Evolutionary conservation across 257 asterid species (phyloP).

Genomic region (Nicotiana attenuata): DNA sequence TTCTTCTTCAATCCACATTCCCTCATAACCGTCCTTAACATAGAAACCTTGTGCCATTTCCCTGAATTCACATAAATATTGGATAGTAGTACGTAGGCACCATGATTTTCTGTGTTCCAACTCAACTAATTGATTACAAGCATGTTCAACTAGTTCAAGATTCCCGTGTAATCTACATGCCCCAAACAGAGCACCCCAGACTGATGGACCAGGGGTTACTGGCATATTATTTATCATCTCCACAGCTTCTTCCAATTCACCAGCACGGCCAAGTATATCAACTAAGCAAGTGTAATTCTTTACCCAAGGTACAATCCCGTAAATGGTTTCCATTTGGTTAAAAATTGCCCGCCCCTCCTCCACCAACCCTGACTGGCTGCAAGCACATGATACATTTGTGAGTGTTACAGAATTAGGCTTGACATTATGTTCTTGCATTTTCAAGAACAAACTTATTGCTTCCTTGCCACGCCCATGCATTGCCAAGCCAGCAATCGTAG

Average conservation of each 20-base stretch:
- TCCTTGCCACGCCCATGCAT: constrained; percentile 72
- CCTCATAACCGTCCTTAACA: constrained; percentile 54
- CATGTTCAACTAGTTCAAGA: constrained; percentile 51
- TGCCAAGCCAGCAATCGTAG: constrained; percentile 76
- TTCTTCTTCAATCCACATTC: constrained; percentile 69
- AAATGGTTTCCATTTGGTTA: constrained; percentile 45
- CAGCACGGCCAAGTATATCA: constrained; percentile 81
- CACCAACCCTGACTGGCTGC: constrained; percentile 78
- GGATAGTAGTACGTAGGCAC: constrained; percentile 57
- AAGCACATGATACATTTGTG: constrained; percentile 60
- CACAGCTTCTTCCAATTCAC: constrained; percentile 49
- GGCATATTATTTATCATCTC: constrained; percentile 56
- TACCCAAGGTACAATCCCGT: constrained; percentile 39
- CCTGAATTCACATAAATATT: constrained; percentile 60
- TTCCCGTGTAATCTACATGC: constrained; percentile 59
- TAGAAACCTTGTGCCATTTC: constrained; percentile 55
- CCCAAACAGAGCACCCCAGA: constrained; percentile 80
- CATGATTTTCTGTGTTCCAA: constrained; percentile 63
- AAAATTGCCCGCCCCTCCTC: constrained; percentile 48
- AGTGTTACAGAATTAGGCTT: constrained; percentile 61
- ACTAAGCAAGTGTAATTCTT: constrained; percentile 78
- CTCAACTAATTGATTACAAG: constrained; percentile 42
- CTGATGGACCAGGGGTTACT: constrained; percentile 40
- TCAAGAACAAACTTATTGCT: constrained; percentile 48
- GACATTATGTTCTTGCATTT: constrained; percentile 58